Conservation (phyloP, 148 eudicot species). For the Vaccinium vitisidaea region DNA sequence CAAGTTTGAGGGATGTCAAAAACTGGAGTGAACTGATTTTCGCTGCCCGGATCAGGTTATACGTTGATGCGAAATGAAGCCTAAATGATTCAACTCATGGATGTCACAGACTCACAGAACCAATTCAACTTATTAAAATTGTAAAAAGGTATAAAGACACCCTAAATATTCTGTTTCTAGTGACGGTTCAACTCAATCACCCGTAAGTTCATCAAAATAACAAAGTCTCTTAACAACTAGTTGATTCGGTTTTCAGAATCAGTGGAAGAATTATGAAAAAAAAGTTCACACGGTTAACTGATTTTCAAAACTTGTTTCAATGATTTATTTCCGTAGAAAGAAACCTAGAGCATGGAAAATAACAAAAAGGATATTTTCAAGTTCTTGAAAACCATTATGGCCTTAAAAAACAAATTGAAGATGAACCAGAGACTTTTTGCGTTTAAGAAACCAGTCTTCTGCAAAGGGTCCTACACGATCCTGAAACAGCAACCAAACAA, state of each 20-base stretch:
- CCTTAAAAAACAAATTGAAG: neutral
- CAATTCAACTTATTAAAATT: neutral
- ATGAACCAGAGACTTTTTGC: neutral
- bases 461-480: neutral
- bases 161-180: neutral
- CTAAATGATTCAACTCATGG: neutral
- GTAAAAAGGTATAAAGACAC: neutral
- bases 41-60: neutral
- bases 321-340: too few species aligned
- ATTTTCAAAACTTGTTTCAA: too few species aligned
- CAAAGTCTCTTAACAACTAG: neutral
- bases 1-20: neutral
- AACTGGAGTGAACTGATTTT: neutral
- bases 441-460: neutral
- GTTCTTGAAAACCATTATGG: neutral
- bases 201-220: neutral
- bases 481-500: neutral
- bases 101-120: neutral
- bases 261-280: neutral
- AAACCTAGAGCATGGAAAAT: too few species aligned
- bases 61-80: neutral
- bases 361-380: too few species aligned
- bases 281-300: neutral
- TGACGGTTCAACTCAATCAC: neutral
- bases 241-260: neutral